A percentile compares a stretch with the other conserved stretches of the same genome.
Conservation (phyloP, 805 yeast genomes). For the Saturnispora galanensis region DNA sequence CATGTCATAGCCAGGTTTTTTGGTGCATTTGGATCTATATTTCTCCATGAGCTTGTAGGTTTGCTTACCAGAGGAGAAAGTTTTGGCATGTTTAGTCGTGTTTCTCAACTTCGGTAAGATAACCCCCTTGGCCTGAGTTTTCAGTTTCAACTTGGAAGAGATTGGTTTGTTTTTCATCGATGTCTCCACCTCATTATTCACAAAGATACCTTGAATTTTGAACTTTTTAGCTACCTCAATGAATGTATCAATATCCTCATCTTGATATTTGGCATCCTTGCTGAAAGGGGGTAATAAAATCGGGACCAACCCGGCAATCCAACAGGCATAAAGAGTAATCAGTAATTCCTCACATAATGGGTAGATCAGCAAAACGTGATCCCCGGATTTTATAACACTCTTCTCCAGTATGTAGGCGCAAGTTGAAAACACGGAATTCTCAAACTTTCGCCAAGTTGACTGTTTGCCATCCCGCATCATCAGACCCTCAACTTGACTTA, state of each 20-base stretch:
- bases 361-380: conserved; percentile 69
- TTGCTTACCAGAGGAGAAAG: conserved; percentile 25
- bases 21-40: conserved; percentile 18
- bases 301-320: conserved; percentile 68
- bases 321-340: conserved; percentile 78
- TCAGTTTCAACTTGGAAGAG: conserved; percentile 45
- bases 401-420: conserved; percentile 63
- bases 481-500: conserved; percentile 32
- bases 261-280: conserved; percentile 39
- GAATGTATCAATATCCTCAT: conserved; percentile 66
- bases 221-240: conserved; percentile 59
- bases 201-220: conserved; percentile 60
- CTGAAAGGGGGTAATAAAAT: conserved; percentile 70
- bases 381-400: conserved; percentile 54
- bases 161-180: conserved; percentile 60
- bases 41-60: conserved; percentile 36
- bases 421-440: conserved; percentile 63
- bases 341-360: conserved; percentile 81
- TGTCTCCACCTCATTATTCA: conserved; percentile 66
- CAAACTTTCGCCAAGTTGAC: conserved; percentile 67
- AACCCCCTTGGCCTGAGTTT: conserved; percentile 14
- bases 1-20: conserved; percentile 29
- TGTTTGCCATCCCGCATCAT: conserved; percentile 41
- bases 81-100: conserved; percentile 47
- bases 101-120: conserved; percentile 50